A percentile compares a stretch with the other conserved stretches of the same genome.
Conservation (phyloP, 768 basidiomycete genomes). For the Boletellus emodensis region DNA sequence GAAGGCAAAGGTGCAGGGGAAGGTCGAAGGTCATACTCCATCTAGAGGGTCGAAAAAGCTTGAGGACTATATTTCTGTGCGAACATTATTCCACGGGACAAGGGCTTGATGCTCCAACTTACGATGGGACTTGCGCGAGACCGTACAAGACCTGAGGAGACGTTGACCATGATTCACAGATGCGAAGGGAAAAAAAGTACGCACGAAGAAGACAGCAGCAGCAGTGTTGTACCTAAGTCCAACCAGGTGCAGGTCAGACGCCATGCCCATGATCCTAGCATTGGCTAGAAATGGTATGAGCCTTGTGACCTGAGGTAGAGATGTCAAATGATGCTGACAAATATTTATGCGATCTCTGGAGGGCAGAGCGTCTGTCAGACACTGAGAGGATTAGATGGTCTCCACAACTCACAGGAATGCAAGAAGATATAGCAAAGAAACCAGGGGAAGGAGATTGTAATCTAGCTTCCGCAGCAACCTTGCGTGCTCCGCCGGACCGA, state of each 20-base stretch:
- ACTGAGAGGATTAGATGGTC: neutral
- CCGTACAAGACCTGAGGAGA: neutral
- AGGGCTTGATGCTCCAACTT: neutral
- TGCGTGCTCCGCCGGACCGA: neutral
- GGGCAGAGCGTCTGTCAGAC: neutral
- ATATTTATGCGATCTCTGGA: constrained; percentile 1
- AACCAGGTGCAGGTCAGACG: neutral
- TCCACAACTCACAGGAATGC: constrained; percentile 1
- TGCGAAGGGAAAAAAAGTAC: neutral
- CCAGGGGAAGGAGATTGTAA: neutral
- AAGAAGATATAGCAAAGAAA: neutral
- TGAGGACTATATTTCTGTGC: neutral
- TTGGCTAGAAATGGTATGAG: neutral
- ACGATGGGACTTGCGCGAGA: neutral
- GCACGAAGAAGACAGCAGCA: neutral
- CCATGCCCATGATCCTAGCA: neutral
- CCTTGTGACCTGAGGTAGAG: neutral
- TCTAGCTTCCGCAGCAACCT: neutral
- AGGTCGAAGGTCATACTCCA: neutral
- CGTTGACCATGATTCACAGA: neutral
- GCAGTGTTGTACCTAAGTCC: constrained; percentile 1
- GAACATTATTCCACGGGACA: neutral
- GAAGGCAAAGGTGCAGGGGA: no score
- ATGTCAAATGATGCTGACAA: neutral
- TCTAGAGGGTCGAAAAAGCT: constrained; percentile 1